These are phyloP conservation scores for Fistulinella prunicolor DNA, from an alignment of 768 basidiomycete genomes.

Conservation along the genomic window DNA sequence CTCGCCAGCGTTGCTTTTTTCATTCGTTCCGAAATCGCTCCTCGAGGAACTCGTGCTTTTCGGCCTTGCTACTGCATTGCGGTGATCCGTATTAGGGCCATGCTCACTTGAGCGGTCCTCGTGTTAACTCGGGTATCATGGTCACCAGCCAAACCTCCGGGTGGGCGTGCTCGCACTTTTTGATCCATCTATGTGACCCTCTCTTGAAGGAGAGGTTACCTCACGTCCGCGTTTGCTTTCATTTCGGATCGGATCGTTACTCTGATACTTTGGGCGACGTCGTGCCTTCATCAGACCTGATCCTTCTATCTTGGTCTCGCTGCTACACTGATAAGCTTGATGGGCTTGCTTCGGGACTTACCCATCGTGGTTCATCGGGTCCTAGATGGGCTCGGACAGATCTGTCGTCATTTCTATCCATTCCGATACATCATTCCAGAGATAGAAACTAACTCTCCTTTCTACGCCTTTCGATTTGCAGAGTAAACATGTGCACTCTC, in stretches of 20 bases:
- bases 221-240: slow-evolving; percentile 8
- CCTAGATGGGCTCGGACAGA: slow-evolving; percentile 5
- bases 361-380: slow-evolving; percentile 7
- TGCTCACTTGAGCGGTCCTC: slow-evolving; percentile 14
- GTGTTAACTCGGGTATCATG: slow-evolving; percentile 8
- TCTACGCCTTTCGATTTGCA: slow-evolving; percentile 34
- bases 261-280: slow-evolving; percentile 10
- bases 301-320: slow-evolving; percentile 10
- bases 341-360: slow-evolving; percentile 10
- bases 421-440: background rate
- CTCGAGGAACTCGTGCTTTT: slow-evolving; percentile 2
- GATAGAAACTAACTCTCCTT: slow-evolving; percentile 19
- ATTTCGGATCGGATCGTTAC: slow-evolving; percentile 9
- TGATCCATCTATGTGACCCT: background rate
- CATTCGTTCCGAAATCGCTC: background rate
- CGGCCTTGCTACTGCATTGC: background rate
- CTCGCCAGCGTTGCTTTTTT: background rate
- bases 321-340: slow-evolving; percentile 11
- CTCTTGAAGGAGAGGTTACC: slow-evolving; percentile 7
- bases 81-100: slow-evolving; percentile 7
- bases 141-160: slow-evolving; percentile 1
- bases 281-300: slow-evolving; percentile 10
- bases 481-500: slow-evolving; percentile 84
- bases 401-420: slow-evolving; percentile 1
- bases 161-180: slow-evolving; percentile 3